Evolutionary conservation across 768 basidiomycete genomes (phyloP).

Genomic region (Plicaturopsis crispa): DNA sequence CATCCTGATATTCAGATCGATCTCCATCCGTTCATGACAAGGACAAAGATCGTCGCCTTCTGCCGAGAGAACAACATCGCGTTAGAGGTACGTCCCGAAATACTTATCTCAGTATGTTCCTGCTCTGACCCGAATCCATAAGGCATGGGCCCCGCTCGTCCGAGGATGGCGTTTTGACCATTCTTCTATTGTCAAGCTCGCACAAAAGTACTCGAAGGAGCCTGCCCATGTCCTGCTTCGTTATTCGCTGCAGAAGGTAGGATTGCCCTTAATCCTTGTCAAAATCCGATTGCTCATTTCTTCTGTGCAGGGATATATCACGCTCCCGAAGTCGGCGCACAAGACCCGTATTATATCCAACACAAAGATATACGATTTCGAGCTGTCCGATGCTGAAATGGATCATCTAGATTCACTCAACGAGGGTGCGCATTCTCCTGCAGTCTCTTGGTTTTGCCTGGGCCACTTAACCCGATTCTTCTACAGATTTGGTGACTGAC

Average conservation of each 20-base stretch:
- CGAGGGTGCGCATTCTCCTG: conserved; percentile 30
- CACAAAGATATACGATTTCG: conserved; percentile 56
- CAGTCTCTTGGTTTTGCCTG: not conserved
- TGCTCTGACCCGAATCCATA: conserved; percentile 2
- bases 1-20: conserved; percentile 30
- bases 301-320: conserved; percentile 40
- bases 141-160: conserved; percentile 74
- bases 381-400: conserved; percentile 43
- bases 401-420: conserved; percentile 42
- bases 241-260: conserved; percentile 74
- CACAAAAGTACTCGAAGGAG: conserved; percentile 46
- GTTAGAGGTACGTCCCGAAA: conserved; percentile 43
- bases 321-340: conserved; percentile 58
- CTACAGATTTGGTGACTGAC: conserved; percentile 32
- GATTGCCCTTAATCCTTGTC: conserved; percentile 1
- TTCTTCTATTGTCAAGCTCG: conserved; percentile 37
- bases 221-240: conserved; percentile 58
- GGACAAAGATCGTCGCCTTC: conserved; percentile 51
- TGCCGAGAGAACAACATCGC: conserved; percentile 50
- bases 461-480: not conserved
- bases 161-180: conserved; percentile 59
- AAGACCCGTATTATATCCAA: conserved; percentile 50
- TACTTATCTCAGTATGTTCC: not conserved
- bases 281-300: not conserved
- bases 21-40: conserved; percentile 65